Percentiles rank a stretch among this genome's conserved stretches.
Conservation (phyloP, 306 rosid species). For the Citrullus mucosospermus region DNA sequence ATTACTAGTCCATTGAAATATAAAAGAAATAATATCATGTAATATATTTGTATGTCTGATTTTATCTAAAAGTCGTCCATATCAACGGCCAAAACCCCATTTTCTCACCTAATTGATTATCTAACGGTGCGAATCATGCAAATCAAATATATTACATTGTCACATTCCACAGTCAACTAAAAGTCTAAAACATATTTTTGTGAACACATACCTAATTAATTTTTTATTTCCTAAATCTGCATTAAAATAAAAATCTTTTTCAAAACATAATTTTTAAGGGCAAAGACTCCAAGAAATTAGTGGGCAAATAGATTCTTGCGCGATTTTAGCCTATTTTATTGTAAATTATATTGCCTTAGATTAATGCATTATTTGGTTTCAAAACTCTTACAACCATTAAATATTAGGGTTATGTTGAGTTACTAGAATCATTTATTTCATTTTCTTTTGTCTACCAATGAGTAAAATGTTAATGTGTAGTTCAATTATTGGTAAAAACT, state of each 20-base stretch:
- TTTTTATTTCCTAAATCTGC: background rate
- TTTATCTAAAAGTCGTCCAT: background rate
- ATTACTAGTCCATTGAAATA: no score
- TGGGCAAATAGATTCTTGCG: background rate
- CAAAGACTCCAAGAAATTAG: background rate
- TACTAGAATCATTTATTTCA: no score
- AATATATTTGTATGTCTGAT: background rate
- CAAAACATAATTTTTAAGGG: background rate
- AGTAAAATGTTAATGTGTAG: no score
- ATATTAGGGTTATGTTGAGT: no score
- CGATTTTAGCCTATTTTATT: background rate
- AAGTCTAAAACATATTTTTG: background rate
- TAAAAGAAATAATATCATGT: background rate
- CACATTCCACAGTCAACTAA: background rate
- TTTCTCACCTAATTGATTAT: background rate
- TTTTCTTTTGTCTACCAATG: no score
- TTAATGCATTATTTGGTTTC: background rate
- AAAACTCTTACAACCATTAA: background rate
- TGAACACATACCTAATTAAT: background rate
- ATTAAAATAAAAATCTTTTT: no score
- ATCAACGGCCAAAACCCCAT: background rate
- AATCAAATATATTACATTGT: background rate
- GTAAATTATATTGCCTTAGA: background rate
- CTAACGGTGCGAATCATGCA: background rate
- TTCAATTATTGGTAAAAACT: no score